Conservation (phyloP, 768 basidiomycete species). For the Clavulina sp. region DNA sequence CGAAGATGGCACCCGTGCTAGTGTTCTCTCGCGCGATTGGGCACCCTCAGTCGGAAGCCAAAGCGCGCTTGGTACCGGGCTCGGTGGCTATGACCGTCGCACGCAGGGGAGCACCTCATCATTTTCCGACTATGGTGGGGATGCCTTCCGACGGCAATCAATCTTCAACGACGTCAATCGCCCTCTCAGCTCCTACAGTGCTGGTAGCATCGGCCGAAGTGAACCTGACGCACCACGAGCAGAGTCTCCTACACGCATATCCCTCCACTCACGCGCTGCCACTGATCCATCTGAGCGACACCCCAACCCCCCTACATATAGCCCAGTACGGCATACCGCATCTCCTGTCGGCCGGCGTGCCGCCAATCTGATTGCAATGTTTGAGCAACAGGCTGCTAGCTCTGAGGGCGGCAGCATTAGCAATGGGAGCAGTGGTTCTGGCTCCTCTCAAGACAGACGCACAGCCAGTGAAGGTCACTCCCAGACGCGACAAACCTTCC, state of each 20-base stretch:
- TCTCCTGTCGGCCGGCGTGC: slow-evolving; percentile 36
- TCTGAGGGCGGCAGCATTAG: slow-evolving; percentile 11
- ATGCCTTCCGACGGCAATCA: neutral
- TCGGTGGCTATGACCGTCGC: too few species aligned
- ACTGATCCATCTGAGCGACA: neutral
- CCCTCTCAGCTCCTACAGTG: neutral
- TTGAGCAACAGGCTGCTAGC: slow-evolving; percentile 35
- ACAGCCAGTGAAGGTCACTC: too few species aligned
- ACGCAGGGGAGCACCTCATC: too few species aligned
- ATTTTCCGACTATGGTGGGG: neutral
- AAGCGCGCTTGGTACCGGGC: slow-evolving; percentile 32
- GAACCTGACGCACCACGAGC: neutral
- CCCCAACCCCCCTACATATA: slow-evolving; percentile 37
- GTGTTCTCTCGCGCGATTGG: neutral
- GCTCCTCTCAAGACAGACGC: too few species aligned
- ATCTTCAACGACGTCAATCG: neutral
- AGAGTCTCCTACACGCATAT: neutral
- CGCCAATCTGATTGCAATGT: slow-evolving; percentile 57
- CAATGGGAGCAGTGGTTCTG: neutral
- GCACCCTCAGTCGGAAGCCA: slow-evolving; percentile 17
- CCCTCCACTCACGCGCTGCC: neutral
- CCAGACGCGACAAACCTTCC: slow-evolving; percentile 9
- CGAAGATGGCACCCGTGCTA: slow-evolving; percentile 27
- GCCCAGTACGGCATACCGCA: slow-evolving; percentile 26
- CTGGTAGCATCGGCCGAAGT: too few species aligned